Percentiles rank a stretch among this genome's conserved stretches.
phyloP scores from a whole-genome alignment of 768 basidiomycete species.

The Mycena crocata region DNA sequence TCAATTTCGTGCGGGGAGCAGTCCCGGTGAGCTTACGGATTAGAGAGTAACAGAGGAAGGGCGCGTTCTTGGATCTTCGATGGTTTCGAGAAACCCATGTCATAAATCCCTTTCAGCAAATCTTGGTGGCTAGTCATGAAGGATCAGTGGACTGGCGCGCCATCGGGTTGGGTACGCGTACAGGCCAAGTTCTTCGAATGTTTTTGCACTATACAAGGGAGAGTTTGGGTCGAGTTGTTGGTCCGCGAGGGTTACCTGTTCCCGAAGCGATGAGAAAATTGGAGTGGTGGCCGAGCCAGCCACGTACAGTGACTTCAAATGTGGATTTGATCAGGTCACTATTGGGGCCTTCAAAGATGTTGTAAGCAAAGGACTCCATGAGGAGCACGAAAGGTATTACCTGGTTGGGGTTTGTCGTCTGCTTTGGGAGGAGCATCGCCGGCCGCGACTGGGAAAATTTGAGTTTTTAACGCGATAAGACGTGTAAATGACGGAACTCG shows the following conservation, averaged over 20 bases:
- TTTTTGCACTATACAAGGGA: conserved; percentile 93
- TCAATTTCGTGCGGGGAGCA: not conserved
- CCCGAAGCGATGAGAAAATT: conserved; percentile 19
- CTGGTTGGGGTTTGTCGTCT: conserved; percentile 30
- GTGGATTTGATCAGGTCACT: conserved; percentile 81
- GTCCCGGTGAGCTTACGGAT: conserved; percentile 73
- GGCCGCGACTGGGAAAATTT: conserved; percentile 33
- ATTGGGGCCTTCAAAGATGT: conserved; percentile 32
- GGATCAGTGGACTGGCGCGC: not conserved
- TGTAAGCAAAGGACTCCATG: not conserved
- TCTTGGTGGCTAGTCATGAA: conserved; percentile 72
- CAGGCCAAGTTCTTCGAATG: conserved; percentile 96
- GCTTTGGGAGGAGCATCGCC: conserved; percentile 36
- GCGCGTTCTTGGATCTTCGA: conserved; percentile 99
- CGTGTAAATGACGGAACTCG: conserved; percentile 52
- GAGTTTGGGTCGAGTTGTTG: conserved; percentile 96
- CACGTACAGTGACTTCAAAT: conserved; percentile 83
- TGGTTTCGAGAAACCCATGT: conserved; percentile 96
- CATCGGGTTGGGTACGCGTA: conserved; percentile 53
- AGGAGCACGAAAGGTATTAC: conserved; percentile 21
- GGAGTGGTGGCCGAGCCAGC: conserved; percentile 12
- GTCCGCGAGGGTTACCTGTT: conserved; percentile 93
- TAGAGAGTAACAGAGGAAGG: conserved; percentile 86
- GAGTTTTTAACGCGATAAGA: conserved; percentile 29
- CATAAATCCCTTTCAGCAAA: conserved; percentile 92